These are phyloP conservation scores for Yamadazyma olivae DNA, from an alignment of 805 yeast species.

Conservation along the genomic window DNA sequence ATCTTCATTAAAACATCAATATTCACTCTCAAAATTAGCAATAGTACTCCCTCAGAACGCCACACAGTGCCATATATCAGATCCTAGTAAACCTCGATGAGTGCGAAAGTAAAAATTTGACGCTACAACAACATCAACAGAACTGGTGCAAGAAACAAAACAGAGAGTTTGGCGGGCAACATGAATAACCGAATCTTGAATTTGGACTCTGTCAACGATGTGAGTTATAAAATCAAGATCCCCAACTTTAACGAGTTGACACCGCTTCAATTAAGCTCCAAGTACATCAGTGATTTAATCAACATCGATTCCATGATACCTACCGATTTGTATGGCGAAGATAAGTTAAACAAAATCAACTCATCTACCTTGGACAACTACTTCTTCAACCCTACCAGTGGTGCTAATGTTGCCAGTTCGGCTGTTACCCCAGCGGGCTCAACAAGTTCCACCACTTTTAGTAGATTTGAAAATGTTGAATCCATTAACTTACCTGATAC, in stretches of 20 bases:
- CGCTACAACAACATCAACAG: too few species aligned
- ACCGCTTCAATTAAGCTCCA: slow-evolving; percentile 58
- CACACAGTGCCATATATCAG: too few species aligned
- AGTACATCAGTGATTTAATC: slow-evolving; percentile 58
- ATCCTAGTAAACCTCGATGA: too few species aligned
- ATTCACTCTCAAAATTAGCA: too few species aligned
- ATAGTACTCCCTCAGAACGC: too few species aligned
- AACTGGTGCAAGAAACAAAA: too few species aligned
- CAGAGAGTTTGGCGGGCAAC: too few species aligned
- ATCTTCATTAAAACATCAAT: too few species aligned
- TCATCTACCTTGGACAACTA: slow-evolving; percentile 58
- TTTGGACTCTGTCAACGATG: slow-evolving; percentile 37
- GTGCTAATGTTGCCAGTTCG: slow-evolving; percentile 8
- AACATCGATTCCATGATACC: slow-evolving; percentile 58
- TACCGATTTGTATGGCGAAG: slow-evolving; percentile 52
- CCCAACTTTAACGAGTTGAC: slow-evolving; percentile 51
- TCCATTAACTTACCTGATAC: slow-evolving; percentile 77
- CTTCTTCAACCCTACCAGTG: slow-evolving; percentile 40
- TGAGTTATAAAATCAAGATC: slow-evolving; percentile 41
- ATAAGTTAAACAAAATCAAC: slow-evolving; percentile 48
- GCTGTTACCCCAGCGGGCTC: not conserved
- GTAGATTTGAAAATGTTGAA: slow-evolving; percentile 74
- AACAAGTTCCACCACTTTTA: slow-evolving; percentile 38
- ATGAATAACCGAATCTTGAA: slow-evolving; percentile 16
- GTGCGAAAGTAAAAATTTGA: not conserved